These are phyloP conservation scores for Botrytis squamosa DNA, from an alignment of 2,329 filamentous ascomycete genomes.

Conservation along the genomic window DNA sequence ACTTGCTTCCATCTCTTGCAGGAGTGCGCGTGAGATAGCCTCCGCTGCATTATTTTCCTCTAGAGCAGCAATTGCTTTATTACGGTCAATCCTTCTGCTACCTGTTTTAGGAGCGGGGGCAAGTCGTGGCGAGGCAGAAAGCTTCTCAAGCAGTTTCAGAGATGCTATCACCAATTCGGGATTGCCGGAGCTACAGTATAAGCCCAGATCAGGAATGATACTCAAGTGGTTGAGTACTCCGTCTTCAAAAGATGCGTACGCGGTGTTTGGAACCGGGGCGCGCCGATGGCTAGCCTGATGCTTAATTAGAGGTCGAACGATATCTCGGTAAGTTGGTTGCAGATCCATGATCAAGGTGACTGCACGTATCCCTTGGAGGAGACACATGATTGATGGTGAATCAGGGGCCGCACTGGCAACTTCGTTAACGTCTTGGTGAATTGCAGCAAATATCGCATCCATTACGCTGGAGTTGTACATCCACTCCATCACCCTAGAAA, in stretches of 20 bases:
- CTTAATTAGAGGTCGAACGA: conserved; percentile 78
- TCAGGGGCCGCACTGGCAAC: conserved; percentile 71
- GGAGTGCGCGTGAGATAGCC: conserved; percentile 72
- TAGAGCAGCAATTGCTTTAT: conserved; percentile 85
- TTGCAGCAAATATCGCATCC: conserved; percentile 70
- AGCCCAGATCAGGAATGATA: conserved; percentile 77
- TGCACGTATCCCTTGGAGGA: conserved; percentile 79
- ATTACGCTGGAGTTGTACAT: conserved; percentile 92
- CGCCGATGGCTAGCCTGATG: conserved; percentile 59
- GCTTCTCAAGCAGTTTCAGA: conserved; percentile 77
- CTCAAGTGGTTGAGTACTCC: conserved; percentile 78
- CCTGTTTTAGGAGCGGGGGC: conserved; percentile 29
- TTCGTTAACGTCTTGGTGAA: conserved; percentile 72
- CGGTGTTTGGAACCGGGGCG: conserved; percentile 66
- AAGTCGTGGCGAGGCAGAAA: conserved; percentile 74
- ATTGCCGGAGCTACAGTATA: conserved; percentile 83
- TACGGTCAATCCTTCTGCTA: conserved; percentile 53
- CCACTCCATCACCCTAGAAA: conserved; percentile 95
- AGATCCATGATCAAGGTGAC: conserved; percentile 80
- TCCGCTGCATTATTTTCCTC: conserved; percentile 69
- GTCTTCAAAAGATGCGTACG: conserved; percentile 89
- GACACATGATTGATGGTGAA: conserved; percentile 76
- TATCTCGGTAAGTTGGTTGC: conserved; percentile 86
- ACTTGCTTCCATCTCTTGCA: conserved; percentile 63
- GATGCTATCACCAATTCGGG: conserved; percentile 77